These are phyloP conservation scores for Dryadomyces quercus-mongolicae DNA, from an alignment of 2,329 filamentous ascomycete species.

Conservation along the genomic window DNA sequence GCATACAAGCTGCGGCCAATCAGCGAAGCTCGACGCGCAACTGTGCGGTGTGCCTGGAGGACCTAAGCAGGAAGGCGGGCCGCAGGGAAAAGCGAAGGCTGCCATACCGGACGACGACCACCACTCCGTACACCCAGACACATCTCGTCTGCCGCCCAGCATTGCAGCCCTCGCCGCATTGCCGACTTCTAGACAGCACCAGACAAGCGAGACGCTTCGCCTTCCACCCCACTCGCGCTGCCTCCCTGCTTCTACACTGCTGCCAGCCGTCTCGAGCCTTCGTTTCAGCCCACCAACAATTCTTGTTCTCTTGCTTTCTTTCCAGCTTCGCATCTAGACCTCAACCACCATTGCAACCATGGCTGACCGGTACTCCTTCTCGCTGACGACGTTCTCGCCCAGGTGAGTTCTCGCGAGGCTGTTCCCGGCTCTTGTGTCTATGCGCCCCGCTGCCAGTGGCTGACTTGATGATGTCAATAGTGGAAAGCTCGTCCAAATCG, in stretches of 20 bases:
- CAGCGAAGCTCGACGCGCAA: slow-evolving; percentile 16
- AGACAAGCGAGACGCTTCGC: background rate
- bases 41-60: slow-evolving; percentile 15
- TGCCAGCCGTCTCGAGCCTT: background rate
- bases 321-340: background rate
- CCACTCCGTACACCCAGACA: background rate
- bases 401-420: slow-evolving; percentile 50
- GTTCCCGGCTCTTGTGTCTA: background rate
- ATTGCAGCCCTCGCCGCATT: background rate
- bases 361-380: slow-evolving; percentile 99
- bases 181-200: background rate
- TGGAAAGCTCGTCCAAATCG: slow-evolving; percentile 98
- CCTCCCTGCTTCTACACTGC: background rate
- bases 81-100: background rate
- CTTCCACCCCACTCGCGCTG: background rate
- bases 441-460: background rate
- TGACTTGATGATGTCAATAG: slow-evolving; percentile 33
- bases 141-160: background rate
- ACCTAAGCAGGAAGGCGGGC: background rate
- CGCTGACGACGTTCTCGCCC: slow-evolving; percentile 96
- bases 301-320: background rate
- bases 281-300: background rate
- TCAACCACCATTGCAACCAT: slow-evolving; percentile 35
- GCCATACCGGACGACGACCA: background rate
- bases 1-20: slow-evolving; percentile 12